Base-by-base conservation (phyloP, 2,329 filamentous ascomycete genomes). In the Cercospora sp. region DNA sequence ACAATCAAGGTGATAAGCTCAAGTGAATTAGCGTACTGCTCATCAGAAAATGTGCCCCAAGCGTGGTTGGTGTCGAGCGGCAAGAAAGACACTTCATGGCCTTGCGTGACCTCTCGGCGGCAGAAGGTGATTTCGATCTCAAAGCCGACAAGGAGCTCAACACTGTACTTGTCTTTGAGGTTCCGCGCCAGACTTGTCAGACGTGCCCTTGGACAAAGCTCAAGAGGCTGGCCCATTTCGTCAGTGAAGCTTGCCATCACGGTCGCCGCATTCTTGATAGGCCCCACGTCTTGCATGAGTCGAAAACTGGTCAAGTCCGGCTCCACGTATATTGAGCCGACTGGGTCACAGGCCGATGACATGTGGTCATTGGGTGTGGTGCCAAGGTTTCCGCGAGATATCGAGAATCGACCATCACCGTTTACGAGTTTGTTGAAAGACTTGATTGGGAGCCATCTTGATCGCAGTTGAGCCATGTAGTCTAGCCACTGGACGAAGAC, bases 81-180 rank as follows among this genome's bases (percentile, higher is more conserved):
- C 74, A 9, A 61, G 73, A 69, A 82, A 12, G 40, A 13, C 32
- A 53, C 51, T 16, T 24, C 63, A 28, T n/a, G 21, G 7, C 45
- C 53, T 18, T 66, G 66, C 9, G 26, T 21, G 2, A 12, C 10
- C 12, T 55, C 26, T 32, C 57, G 63, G 2, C 53, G 45, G 28
- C 94, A 82, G 71, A 96, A 89, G 1, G 91, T 84, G 9, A 95
- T 87, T 78, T 96, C 92, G 49, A 96, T 88, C 78, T 97, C 93
- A 72, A 95, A 96, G 0, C 92, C 93, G 16, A 93, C 79, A 0
- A 89, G 82, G 59, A 93, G 87, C 3, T 83, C 79, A 2, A 92
- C 81, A 1, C 83, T 82, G 43, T 83, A 79, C 5, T 86, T 81
- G 1, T 79, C 73, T 10, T 84, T 80, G 0, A 90, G 85, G 5